Conservation (phyloP, 2,329 filamentous ascomycete species). For the Botrytis sinoallii region DNA sequence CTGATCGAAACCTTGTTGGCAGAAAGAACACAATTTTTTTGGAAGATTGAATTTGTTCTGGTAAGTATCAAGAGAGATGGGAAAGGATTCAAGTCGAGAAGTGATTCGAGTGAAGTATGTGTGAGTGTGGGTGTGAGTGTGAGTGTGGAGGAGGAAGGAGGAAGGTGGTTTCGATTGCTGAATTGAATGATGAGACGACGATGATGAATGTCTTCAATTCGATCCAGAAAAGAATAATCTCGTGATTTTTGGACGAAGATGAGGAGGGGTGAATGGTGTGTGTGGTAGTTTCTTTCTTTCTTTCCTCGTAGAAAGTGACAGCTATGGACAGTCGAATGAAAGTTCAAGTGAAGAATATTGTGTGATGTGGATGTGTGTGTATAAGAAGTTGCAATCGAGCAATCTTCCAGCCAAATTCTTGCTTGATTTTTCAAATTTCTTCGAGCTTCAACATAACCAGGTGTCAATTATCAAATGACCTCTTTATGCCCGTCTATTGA, state of each 20-base stretch:
- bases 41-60: slow-evolving; percentile 6
- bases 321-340: slow-evolving; percentile 32
- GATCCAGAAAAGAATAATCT: slow-evolving; percentile 7
- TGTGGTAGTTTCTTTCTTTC: slow-evolving; percentile 21
- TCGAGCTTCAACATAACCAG: slow-evolving; percentile 22
- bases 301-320: slow-evolving; percentile 27
- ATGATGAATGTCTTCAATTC: slow-evolving; percentile 1
- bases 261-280: not conserved
- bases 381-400: slow-evolving; percentile 8
- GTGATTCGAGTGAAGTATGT: not conserved
- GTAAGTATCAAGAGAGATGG: not conserved
- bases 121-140: not conserved
- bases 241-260: slow-evolving; percentile 8
- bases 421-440: slow-evolving; percentile 1
- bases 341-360: slow-evolving; percentile 24
- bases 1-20: not conserved
- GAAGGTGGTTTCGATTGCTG: slow-evolving; percentile 5
- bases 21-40: slow-evolving; percentile 12
- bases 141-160: not conserved
- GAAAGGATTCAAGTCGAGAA: not conserved
- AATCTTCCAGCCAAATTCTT: slow-evolving; percentile 17
- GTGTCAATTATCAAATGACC: slow-evolving; percentile 21
- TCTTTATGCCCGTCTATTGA: slow-evolving; percentile 12
- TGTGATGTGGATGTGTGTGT: slow-evolving; percentile 7
- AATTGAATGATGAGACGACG: not conserved